Conservation (phyloP, 2,329 filamentous ascomycete genomes). For the Claviceps sp. region DNA sequence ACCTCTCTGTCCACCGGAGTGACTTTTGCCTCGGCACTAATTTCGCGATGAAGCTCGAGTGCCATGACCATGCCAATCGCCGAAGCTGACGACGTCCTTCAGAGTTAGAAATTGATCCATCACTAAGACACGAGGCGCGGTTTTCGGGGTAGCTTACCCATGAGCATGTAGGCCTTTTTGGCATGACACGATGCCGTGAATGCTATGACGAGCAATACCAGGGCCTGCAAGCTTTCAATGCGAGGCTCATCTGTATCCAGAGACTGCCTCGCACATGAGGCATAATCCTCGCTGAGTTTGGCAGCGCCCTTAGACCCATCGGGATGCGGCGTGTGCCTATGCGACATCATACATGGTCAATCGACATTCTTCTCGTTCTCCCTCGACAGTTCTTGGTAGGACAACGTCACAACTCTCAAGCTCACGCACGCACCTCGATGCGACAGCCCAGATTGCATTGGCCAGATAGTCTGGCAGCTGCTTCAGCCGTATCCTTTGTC, state of each 20-base stretch:
- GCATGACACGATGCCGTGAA: conserved; percentile 67
- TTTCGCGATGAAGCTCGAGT: conserved; percentile 66
- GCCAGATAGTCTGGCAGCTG: conserved; percentile 46
- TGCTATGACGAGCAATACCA: conserved; percentile 61
- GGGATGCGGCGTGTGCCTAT: conserved; percentile 52
- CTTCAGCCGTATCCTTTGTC: conserved; percentile 57
- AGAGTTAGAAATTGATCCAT: neutral
- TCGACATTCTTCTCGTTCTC: neutral
- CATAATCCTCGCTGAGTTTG: conserved; percentile 58
- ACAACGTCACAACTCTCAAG: conserved; percentile 4
- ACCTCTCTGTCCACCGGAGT: conserved; percentile 60
- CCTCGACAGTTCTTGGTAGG: neutral
- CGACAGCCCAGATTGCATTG: conserved; percentile 47
- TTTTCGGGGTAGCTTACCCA: conserved; percentile 37
- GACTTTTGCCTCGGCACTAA: conserved; percentile 47
- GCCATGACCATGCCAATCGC: conserved; percentile 68
- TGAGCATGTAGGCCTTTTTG: conserved; percentile 76
- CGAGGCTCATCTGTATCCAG: conserved; percentile 72
- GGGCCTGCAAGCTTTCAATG: conserved; percentile 61
- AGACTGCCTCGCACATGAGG: conserved; percentile 51
- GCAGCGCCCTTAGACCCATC: conserved; percentile 55
- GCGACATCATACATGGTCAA: neutral
- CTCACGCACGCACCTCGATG: conserved; percentile 37
- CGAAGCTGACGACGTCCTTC: conserved; percentile 1
- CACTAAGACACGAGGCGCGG: too few species aligned